phyloP scores from a whole-genome alignment of 78 protist genomes.

The Polysphondylium violaceum region DNA sequence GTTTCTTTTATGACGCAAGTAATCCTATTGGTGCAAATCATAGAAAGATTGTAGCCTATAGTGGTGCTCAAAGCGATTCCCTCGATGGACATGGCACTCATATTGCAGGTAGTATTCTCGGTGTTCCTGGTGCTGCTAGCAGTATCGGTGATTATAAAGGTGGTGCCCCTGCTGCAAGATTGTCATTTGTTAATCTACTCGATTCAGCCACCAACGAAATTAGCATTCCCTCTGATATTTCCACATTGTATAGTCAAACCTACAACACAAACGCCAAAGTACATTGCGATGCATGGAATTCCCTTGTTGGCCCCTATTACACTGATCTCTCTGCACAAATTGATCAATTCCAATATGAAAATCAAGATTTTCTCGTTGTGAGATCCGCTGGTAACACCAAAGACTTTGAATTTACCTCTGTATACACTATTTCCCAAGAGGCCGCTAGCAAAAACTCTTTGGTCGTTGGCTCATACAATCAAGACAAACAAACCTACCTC shows the following conservation, averaged over 20 bases:
- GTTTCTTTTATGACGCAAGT: constrained; percentile 42
- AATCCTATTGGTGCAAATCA: constrained; percentile 6
- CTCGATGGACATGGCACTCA: constrained; percentile 45
- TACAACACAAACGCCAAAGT: constrained; percentile 3
- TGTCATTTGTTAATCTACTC: constrained; percentile 20
- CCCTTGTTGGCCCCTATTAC: constrained; percentile 25
- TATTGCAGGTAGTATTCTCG: constrained; percentile 30
- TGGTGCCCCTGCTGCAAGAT: constrained; percentile 26
- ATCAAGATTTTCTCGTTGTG: constrained; percentile 12
- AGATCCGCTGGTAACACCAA: constrained; percentile 26
- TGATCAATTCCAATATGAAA: constrained; percentile 12
- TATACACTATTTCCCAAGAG: constrained; percentile 22
- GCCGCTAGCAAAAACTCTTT: constrained; percentile 23
- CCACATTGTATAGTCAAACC: neutral
- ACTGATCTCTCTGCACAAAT: neutral
- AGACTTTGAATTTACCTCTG: neutral
- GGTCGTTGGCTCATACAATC: constrained; percentile 28
- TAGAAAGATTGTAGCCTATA: constrained; percentile 24
- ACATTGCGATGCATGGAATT: constrained; percentile 56
- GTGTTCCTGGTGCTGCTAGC: neutral
- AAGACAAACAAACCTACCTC: neutral
- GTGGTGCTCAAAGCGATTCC: neutral
- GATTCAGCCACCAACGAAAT: neutral
- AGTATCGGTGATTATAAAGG: neutral
- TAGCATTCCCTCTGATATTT: neutral